Evolutionary conservation across 306 rosid species (phyloP), one percentile per base, ranked within the genome.

Genomic region (Calophaca sinica): DNA sequence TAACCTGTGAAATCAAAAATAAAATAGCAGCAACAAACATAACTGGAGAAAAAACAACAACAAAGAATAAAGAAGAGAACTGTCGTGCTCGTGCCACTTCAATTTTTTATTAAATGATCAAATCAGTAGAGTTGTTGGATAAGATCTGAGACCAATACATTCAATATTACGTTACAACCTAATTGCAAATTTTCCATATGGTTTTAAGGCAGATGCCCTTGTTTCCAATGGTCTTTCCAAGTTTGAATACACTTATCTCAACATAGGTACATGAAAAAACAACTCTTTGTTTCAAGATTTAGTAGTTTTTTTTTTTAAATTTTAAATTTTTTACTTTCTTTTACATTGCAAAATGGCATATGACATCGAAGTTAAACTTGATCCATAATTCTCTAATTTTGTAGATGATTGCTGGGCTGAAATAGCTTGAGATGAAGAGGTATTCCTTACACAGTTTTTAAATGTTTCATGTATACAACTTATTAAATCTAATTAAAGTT

Each of bases 361-460:
- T 44, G 48, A 53, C 42, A 12, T 5, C n/a, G 9, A 2, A 10
- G 12, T 61, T 42, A 33, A 63, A 8, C 39, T 42, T 51, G 3
- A 79, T 39, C 20, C 41, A 2, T 8, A 58, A 50, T 38, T 63
- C 11, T 9, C 64, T 57, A 28, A 59, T 74, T 50, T 5, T 67
- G 62, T 66, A 93, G 98, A 93, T 89, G 98, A 90, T 85, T 93
- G 98, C 74, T 93, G 98, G 98, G 98, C 96, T 38, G 98, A 93
- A 83, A 10, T 86, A 41, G 61, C 77, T 79, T 84, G 98, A 33
- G 96, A 93, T 62, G 63, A 10, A 15, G 75, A 79, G 88, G 96
- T 93, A 80, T 2, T 2, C 3, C 2, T 32, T 12, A 4, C 33
- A 5, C 68, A 4, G 12, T 53, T 65, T 13, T 66, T 66, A 12